phyloP scores from a whole-genome alignment of 768 basidiomycete species.

The Leccinum barrowsii region DNA sequence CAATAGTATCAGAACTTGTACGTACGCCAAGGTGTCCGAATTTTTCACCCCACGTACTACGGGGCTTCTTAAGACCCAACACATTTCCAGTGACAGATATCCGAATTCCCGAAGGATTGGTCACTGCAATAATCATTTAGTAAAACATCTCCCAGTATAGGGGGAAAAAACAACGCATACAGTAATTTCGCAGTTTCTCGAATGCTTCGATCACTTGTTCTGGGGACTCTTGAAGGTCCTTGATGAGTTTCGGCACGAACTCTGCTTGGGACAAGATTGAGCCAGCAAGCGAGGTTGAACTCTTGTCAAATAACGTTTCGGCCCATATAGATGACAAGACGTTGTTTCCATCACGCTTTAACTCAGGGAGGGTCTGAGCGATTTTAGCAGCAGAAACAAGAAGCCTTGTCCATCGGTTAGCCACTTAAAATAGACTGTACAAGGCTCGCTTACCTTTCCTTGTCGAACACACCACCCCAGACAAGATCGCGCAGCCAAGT shows the following conservation, averaged over 20 bases:
- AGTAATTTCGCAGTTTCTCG: slow-evolving; percentile 61
- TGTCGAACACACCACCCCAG: slow-evolving; percentile 71
- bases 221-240: slow-evolving; percentile 70
- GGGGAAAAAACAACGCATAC: slow-evolving; percentile 43
- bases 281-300: slow-evolving; percentile 64
- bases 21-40: slow-evolving; percentile 60
- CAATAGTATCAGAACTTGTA: slow-evolving; percentile 28
- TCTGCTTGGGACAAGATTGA: slow-evolving; percentile 73
- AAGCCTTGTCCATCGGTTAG: slow-evolving; percentile 46
- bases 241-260: slow-evolving; percentile 70
- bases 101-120: slow-evolving; percentile 75
- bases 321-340: slow-evolving; percentile 72
- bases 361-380: slow-evolving; percentile 83
- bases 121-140: slow-evolving; percentile 48
- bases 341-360: slow-evolving; percentile 84
- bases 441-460: slow-evolving; percentile 56
- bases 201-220: slow-evolving; percentile 69
- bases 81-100: slow-evolving; percentile 92
- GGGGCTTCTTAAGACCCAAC: slow-evolving; percentile 62
- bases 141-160: not conserved
- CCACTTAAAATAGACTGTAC: not conserved
- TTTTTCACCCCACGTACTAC: slow-evolving; percentile 68
- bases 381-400: slow-evolving; percentile 84
- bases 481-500: slow-evolving; percentile 84
- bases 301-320: slow-evolving; percentile 61